Evolutionary conservation across 164 flowering plant genomes (phyloP).

Genomic region (Amborella trichopoda): DNA sequence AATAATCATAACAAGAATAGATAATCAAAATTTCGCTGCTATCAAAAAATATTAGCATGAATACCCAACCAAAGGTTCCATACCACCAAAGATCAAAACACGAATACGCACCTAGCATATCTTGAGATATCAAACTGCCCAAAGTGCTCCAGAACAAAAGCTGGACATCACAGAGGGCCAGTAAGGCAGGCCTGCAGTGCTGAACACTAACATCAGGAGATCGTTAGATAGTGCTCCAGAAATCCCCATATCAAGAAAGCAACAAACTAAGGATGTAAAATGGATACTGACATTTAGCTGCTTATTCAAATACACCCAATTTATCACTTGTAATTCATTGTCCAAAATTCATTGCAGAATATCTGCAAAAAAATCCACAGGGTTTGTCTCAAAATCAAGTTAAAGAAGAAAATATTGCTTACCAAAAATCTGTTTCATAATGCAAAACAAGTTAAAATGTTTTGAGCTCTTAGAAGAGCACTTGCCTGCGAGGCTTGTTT

Average conservation of each 20-base stretch:
- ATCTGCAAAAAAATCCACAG: constrained; percentile 33
- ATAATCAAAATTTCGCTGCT: too few species aligned
- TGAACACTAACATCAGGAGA: constrained; percentile 12
- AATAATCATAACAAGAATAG: too few species aligned
- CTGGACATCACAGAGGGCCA: constrained; percentile 69
- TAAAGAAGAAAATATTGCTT: not conserved
- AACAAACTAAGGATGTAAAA: not conserved
- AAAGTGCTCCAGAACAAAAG: constrained; percentile 55
- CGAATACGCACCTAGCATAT: constrained; percentile 70
- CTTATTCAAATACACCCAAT: constrained; percentile 32
- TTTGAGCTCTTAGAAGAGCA: constrained; percentile 3
- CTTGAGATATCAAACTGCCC: constrained; percentile 38
- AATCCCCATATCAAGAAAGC: not conserved
- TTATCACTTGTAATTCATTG: constrained; percentile 40
- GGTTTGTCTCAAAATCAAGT: not conserved
- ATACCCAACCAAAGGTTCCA: too few species aligned
- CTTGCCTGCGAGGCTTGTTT: constrained; percentile 90
- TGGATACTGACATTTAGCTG: constrained; percentile 22
- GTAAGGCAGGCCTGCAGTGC: constrained; percentile 33
- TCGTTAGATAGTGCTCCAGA: not conserved
- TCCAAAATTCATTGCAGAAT: constrained; percentile 92
- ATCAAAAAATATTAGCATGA: too few species aligned
- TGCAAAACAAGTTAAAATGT: not conserved
- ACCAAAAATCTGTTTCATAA: not conserved
- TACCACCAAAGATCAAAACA: too few species aligned